These are phyloP conservation scores for Strigomonas oncopelti DNA, from an alignment of 208 protist species.

Conservation along the genomic window DNA sequence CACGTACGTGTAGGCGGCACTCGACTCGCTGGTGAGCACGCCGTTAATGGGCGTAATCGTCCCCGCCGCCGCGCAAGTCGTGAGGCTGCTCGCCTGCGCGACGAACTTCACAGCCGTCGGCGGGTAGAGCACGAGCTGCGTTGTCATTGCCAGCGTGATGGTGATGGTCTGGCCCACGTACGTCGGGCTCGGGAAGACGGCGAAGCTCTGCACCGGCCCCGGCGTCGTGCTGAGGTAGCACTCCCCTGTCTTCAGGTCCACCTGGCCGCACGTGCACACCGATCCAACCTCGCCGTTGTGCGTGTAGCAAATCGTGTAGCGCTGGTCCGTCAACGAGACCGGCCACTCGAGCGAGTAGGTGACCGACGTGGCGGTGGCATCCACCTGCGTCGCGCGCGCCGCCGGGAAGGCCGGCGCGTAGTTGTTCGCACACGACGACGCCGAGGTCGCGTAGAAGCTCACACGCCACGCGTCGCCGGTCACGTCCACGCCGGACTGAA, in stretches of 20 bases:
- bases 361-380: conserved; percentile 41
- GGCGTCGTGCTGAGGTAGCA: conserved; percentile 61
- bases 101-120: conserved; percentile 74
- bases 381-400: conserved; percentile 29
- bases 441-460: conserved; percentile 60
- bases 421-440: conserved; percentile 34
- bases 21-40: conserved; percentile 27
- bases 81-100: conserved; percentile 42
- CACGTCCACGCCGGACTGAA: conserved; percentile 39
- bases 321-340: conserved; percentile 40
- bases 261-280: conserved; percentile 83
- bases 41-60: conserved; percentile 42
- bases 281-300: conserved; percentile 44
- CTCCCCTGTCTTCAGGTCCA: conserved; percentile 53
- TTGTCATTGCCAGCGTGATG: conserved; percentile 32
- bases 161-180: conserved; percentile 85
- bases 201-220: conserved; percentile 52
- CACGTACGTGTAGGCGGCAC: conserved; percentile 42
- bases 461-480: conserved; percentile 70
- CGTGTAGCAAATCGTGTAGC: conserved; percentile 82
- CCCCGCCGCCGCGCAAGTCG: conserved; percentile 39
- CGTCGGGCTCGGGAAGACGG: conserved; percentile 41
- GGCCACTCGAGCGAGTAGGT: conserved; percentile 82
- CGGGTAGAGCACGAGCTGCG: conserved; percentile 43
- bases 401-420: conserved; percentile 61